Evolutionary conservation across 306 rosid genomes (phyloP).

Genomic region (Benincasa hispida): DNA sequence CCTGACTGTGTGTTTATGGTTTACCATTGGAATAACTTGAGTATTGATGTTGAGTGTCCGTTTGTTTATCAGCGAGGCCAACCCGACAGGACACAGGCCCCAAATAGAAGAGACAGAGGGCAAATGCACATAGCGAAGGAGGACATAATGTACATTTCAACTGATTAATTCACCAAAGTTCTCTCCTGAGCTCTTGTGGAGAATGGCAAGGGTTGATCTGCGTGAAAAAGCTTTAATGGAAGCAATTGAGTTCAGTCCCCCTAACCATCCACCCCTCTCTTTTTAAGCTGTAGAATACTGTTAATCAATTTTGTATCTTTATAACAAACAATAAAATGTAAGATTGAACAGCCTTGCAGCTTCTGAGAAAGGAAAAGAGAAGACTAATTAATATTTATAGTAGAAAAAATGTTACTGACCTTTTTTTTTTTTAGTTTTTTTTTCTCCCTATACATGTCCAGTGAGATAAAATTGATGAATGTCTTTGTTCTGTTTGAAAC

Average conservation of each 20-base stretch:
- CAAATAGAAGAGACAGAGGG: slow-evolving; percentile 39
- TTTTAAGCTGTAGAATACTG: background rate
- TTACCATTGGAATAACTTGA: background rate
- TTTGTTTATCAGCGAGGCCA: slow-evolving; percentile 57
- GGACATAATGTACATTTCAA: slow-evolving; percentile 35
- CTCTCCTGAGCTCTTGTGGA: background rate
- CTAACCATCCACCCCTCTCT: background rate
- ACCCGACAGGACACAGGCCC: slow-evolving; percentile 36
- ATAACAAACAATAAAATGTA: background rate
- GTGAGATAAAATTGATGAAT: too few relatives aligned
- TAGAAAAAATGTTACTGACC: background rate
- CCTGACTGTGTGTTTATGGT: background rate
- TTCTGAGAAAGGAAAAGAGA: background rate
- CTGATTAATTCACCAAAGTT: slow-evolving; percentile 5
- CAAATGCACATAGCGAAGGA: slow-evolving; percentile 57
- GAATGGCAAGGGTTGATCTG: background rate
- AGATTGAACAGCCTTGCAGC: slow-evolving; percentile 2
- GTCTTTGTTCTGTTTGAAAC: too few relatives aligned
- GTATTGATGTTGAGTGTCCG: background rate
- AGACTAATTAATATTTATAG: background rate
- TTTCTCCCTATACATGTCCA: too few relatives aligned
- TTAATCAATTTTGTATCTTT: slow-evolving; percentile 23
- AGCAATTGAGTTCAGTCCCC: background rate
- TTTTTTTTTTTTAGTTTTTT: too few relatives aligned
- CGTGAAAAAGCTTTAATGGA: background rate